phyloP scores from a whole-genome alignment of 1,284 basidiomycete species.

The Moesziomyces globuligerus region DNA sequence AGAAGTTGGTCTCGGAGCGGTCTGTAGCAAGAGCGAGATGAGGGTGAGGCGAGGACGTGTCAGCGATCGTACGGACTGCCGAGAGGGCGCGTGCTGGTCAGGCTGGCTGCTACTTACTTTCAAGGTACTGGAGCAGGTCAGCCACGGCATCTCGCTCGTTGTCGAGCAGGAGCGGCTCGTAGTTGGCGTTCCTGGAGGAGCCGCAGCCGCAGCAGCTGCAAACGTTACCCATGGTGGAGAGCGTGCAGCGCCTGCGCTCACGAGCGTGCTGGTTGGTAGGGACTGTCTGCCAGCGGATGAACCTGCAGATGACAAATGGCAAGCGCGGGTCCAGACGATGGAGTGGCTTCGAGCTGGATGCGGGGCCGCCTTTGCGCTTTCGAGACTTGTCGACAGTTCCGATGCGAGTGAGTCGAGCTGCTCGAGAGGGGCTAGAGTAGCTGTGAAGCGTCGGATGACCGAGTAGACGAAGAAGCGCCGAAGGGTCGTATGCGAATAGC shows the following conservation, averaged over 20 bases:
- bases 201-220: slow-evolving; percentile 60
- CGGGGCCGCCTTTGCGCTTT: not conserved
- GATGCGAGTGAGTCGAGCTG: not conserved
- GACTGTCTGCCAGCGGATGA: not conserved
- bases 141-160: slow-evolving; percentile 99
- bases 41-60: no score
- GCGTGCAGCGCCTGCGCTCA: slow-evolving; percentile 1
- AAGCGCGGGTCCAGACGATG: not conserved
- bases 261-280: not conserved
- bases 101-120: slow-evolving; percentile 74
- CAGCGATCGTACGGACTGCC: not conserved
- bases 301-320: not conserved
- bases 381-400: not conserved
- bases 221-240: slow-evolving; percentile 58
- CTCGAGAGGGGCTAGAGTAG: not conserved
- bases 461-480: not conserved
- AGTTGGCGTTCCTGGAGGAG: slow-evolving; percentile 48
- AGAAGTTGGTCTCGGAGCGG: slow-evolving; percentile 67
- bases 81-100: not conserved
- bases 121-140: slow-evolving; percentile 94
- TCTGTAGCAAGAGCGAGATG: slow-evolving; percentile 31
- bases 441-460: not conserved
- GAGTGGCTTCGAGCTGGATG: not conserved
- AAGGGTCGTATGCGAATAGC: not conserved
- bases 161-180: slow-evolving; percentile 91